Percentiles rank a stretch among this genome's conserved stretches.
These are phyloP conservation scores for Themeda triandra DNA, from an alignment of 176 grass and related monocot genomes.

Conservation along the genomic window DNA sequence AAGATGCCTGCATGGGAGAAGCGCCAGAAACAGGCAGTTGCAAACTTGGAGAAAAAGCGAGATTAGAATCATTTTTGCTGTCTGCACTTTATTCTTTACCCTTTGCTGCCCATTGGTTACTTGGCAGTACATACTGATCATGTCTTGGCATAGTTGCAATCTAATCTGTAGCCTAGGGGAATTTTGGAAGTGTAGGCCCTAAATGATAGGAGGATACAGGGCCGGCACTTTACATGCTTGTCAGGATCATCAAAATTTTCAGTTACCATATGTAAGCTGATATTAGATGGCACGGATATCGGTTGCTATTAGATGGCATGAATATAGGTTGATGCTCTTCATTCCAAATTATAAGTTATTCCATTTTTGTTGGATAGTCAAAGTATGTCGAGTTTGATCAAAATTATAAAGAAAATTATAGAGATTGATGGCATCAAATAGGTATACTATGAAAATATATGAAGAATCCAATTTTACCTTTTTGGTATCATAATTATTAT, in stretches of 20 bases:
- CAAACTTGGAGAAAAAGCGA: slow-evolving; percentile 67
- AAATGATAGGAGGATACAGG: slow-evolving; percentile 34
- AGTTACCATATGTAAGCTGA: slow-evolving; percentile 19
- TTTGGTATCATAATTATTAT: too few species aligned
- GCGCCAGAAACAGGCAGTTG: slow-evolving; percentile 70
- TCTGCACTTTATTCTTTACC: slow-evolving; percentile 18
- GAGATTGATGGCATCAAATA: too few species aligned
- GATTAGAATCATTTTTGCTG: slow-evolving; percentile 40
- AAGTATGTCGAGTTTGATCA: too few species aligned
- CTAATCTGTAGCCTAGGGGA: slow-evolving; percentile 54
- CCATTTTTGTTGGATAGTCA: too few species aligned
- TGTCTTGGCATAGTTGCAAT: slow-evolving; percentile 20
- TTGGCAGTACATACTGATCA: slow-evolving; percentile 30
- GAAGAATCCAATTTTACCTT: too few species aligned
- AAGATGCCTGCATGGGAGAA: slow-evolving; percentile 88
- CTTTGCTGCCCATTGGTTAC: slow-evolving; percentile 3
- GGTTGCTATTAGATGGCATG: background rate
- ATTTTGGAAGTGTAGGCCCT: slow-evolving; percentile 38
- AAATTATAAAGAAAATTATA: too few species aligned
- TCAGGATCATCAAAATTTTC: background rate
- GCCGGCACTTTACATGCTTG: slow-evolving; percentile 8
- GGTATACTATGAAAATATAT: too few species aligned
- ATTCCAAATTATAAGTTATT: too few species aligned
- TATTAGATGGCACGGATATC: slow-evolving; percentile 11
- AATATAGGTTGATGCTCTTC: too few species aligned